A percentile compares a stretch with the other conserved stretches of the same genome.
phyloP scores from a whole-genome alignment of 371 early-diverging fungal species.

The Mortierella sp. region DNA sequence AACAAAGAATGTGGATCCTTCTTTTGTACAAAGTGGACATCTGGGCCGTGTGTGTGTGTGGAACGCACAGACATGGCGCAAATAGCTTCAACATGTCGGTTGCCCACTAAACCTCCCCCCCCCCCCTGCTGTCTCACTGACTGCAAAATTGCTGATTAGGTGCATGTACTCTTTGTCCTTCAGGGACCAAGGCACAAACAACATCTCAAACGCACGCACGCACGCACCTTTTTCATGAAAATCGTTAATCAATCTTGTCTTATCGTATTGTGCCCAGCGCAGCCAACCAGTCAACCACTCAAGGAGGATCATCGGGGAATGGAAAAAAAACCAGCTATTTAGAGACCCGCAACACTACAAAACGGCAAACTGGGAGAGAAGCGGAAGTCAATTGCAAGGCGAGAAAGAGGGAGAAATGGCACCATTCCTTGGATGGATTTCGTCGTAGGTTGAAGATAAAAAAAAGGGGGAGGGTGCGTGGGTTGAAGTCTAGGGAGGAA shows the following conservation, averaged over 20 bases:
- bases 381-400: background rate
- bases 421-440: background rate
- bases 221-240: background rate
- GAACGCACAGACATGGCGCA: background rate
- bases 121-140: background rate
- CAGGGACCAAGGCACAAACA: background rate
- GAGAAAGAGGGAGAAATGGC: background rate
- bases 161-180: background rate
- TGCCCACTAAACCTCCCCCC: background rate
- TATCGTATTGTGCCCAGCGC: too few relatives aligned
- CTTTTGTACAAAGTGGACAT: background rate
- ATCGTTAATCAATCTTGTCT: background rate
- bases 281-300: background rate
- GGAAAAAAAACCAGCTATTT: background rate
- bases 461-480: background rate
- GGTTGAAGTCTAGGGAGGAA: too few relatives aligned
- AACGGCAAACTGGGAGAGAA: conserved; percentile 2
- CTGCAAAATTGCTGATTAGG: background rate
- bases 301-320: conserved; percentile 6
- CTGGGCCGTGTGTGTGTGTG: background rate
- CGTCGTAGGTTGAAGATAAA: background rate
- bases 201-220: background rate
- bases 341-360: background rate
- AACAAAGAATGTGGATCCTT: background rate
- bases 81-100: background rate